Conservation (phyloP, 2,329 filamentous ascomycete species). For the Ciborinia camelliae region DNA sequence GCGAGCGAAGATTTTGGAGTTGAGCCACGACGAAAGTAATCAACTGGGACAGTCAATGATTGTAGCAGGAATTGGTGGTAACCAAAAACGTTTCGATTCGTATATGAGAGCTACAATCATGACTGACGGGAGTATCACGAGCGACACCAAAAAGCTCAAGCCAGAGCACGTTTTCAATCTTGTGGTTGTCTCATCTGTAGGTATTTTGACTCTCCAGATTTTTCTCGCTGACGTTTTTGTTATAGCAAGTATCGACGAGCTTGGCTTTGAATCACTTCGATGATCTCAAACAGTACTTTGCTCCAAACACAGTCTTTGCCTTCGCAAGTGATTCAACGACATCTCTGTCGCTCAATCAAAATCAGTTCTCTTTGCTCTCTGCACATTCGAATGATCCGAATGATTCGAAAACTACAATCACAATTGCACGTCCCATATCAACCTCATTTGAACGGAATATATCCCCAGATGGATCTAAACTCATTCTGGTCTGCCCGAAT, state of each 20-base stretch:
- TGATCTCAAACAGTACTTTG: not conserved
- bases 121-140: slow-evolving; percentile 17
- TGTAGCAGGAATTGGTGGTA: slow-evolving; percentile 9
- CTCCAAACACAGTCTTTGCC: not conserved
- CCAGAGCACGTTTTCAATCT: slow-evolving; percentile 10
- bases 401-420: not conserved
- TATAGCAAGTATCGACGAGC: not conserved
- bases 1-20: slow-evolving; percentile 19
- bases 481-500: not conserved
- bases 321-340: not conserved
- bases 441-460: not conserved
- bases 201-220: not conserved
- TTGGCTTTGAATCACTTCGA: not conserved
- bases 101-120: slow-evolving; percentile 22
- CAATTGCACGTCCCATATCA: not conserved
- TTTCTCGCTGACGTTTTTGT: not conserved
- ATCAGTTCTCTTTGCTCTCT: not conserved
- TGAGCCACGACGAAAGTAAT: slow-evolving; percentile 6
- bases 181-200: slow-evolving; percentile 10
- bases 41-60: slow-evolving; percentile 15
- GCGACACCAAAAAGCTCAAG: not conserved
- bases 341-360: not conserved
- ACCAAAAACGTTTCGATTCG: slow-evolving; percentile 18
- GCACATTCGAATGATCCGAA: not conserved
- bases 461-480: not conserved